phyloP scores from a whole-genome alignment of 352 stramenopile genomes.

The Globisporangium paddicum region DNA sequence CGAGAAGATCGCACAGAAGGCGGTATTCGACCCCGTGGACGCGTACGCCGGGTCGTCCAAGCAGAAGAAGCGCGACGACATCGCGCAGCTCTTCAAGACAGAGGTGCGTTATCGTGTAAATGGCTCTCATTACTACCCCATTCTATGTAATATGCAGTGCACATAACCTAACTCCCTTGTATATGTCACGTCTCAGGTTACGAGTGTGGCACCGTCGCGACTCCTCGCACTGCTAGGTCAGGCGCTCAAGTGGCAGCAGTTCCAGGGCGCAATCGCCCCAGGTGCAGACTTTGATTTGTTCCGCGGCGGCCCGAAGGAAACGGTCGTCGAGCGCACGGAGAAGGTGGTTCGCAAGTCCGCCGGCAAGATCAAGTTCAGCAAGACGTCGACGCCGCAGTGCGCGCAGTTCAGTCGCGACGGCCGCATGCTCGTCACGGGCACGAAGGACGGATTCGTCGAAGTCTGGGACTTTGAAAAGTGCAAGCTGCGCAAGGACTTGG shows the following conservation, averaged over 20 bases:
- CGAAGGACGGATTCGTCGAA: constrained; percentile 94
- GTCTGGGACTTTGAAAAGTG: constrained; percentile 92
- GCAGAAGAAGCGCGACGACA: constrained; percentile 72
- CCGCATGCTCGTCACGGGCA: constrained; percentile 88
- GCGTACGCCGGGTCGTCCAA: constrained; percentile 66
- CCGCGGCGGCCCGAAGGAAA: constrained; percentile 47
- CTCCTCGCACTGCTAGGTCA: constrained; percentile 86
- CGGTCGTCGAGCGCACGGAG: constrained; percentile 49
- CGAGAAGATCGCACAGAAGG: constrained; percentile 65
- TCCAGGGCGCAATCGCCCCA: constrained; percentile 57
- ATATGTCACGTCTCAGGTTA: constrained; percentile 14
- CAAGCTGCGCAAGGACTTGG: constrained; percentile 86
- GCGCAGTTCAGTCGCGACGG: constrained; percentile 88
- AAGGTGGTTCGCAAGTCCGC: constrained; percentile 58
- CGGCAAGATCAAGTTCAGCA: constrained; percentile 89
- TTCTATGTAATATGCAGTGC: not conserved
- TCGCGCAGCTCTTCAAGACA: constrained; percentile 69
- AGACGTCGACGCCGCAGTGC: constrained; percentile 76
- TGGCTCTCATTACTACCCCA: not conserved
- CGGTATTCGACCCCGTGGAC: constrained; percentile 61
- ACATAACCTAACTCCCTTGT: not conserved
- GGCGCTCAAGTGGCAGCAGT: constrained; percentile 89
- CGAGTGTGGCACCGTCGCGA: constrained; percentile 78
- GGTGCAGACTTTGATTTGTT: constrained; percentile 85
- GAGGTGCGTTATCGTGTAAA: constrained; percentile 35